These are phyloP conservation scores for Colletotrichum navitas DNA, from an alignment of 2,329 filamentous ascomycete genomes.

Conservation along the genomic window DNA sequence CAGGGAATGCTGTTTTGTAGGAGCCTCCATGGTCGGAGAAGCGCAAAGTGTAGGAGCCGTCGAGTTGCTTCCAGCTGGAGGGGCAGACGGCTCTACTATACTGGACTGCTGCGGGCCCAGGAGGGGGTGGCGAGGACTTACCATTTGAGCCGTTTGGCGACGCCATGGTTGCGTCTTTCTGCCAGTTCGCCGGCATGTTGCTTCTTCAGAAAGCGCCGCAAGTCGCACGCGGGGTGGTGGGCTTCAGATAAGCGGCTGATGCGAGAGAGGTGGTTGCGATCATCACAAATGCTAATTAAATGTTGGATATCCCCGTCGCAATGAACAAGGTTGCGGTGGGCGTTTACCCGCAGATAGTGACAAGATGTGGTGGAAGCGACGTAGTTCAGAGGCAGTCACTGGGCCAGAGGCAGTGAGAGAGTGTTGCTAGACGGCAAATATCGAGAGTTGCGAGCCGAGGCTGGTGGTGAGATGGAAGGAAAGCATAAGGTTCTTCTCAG, in stretches of 20 bases:
- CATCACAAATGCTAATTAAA: constrained; percentile 33
- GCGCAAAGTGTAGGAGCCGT: constrained; percentile 6
- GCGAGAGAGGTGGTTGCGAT: constrained; percentile 26
- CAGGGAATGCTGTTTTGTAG: neutral
- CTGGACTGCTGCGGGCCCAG: neutral
- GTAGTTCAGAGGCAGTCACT: constrained; percentile 3
- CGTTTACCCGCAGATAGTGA: constrained; percentile 10
- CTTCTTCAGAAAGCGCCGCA: neutral
- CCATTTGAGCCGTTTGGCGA: constrained; percentile 41
- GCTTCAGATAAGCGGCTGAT: constrained; percentile 26
- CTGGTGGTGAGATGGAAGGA: constrained; percentile 12
- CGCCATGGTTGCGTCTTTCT: constrained; percentile 36
- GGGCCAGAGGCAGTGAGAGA: neutral
- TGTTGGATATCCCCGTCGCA: constrained; percentile 9
- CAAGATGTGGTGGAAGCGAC: constrained; percentile 9
- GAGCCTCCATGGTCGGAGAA: neutral
- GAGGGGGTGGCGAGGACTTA: constrained; percentile 10
- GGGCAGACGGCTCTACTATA: neutral
- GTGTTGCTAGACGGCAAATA: neutral
- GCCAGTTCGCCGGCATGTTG: neutral
- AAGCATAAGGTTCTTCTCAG: constrained; percentile 21
- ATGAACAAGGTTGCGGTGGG: constrained; percentile 5
- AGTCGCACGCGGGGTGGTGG: constrained; percentile 9
- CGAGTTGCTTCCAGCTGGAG: constrained; percentile 8
- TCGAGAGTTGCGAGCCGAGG: constrained; percentile 2